A percentile compares a stretch with the other conserved stretches of the same genome.
Conservation (phyloP, 768 basidiomycete genomes). For the Mrakia hoshinonis region DNA sequence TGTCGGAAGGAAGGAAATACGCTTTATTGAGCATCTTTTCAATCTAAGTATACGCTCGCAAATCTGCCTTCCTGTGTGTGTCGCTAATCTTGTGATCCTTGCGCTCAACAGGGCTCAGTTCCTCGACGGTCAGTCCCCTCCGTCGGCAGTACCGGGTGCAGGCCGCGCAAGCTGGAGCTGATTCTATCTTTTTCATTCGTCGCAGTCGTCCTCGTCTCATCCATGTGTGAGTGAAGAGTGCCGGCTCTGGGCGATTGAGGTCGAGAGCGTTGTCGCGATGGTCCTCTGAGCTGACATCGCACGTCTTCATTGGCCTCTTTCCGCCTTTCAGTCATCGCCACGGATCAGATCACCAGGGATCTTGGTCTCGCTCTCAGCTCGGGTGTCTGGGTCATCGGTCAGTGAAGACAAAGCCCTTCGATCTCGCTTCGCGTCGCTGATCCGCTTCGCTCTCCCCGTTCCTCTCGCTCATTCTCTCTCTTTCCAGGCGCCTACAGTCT, state of each 20-base stretch:
- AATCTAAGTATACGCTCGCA: too few species aligned
- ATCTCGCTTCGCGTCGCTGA: slow-evolving; percentile 7
- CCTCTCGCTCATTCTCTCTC: not conserved
- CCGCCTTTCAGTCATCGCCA: not conserved
- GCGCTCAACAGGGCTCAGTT: not conserved
- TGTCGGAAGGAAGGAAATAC: not conserved
- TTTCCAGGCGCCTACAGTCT: slow-evolving; percentile 30
- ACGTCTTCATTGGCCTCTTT: not conserved
- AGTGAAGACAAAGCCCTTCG: not conserved
- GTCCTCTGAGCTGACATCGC: not conserved
- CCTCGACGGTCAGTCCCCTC: not conserved
- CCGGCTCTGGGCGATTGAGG: too few species aligned
- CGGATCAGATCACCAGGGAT: not conserved
- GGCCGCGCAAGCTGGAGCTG: too few species aligned
- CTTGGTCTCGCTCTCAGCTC: not conserved
- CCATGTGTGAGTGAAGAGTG: too few species aligned
- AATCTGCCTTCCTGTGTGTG: too few species aligned
- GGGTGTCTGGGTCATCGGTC: not conserved
- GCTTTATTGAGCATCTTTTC: not conserved
- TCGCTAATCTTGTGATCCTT: too few species aligned
- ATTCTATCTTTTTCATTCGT: too few species aligned
- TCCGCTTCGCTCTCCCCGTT: not conserved
- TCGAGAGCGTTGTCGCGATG: too few species aligned
- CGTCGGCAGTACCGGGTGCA: not conserved
- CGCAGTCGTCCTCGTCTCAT: too few species aligned